Evolutionary conservation across 2,329 filamentous ascomycete genomes (phyloP).

Genomic region (Elsinoe perseae): DNA sequence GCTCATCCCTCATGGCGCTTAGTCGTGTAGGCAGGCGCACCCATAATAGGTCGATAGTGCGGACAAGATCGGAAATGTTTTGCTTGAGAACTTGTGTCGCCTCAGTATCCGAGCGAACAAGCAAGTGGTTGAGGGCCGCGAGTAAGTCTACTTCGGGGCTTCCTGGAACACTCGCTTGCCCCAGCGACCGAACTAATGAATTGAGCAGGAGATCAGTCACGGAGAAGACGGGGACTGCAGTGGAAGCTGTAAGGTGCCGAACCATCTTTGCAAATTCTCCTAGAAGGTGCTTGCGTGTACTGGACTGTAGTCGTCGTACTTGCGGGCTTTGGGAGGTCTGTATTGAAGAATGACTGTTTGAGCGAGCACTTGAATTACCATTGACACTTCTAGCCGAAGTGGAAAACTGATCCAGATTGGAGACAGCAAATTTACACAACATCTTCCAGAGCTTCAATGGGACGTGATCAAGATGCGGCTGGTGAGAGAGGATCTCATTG

Average conservation of each 20-base stretch:
- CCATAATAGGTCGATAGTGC: constrained; percentile 71
- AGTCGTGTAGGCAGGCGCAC: constrained; percentile 49
- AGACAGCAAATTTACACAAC: constrained; percentile 59
- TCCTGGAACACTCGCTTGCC: constrained; percentile 42
- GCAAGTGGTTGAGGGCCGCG: constrained; percentile 62
- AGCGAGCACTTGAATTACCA: constrained; percentile 13
- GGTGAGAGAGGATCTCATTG: constrained; percentile 59
- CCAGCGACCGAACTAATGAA: constrained; percentile 53
- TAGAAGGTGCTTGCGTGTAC: constrained; percentile 20
- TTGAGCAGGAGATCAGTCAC: constrained; percentile 50
- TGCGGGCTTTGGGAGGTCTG: constrained; percentile 21
- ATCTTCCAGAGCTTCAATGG: constrained; percentile 59
- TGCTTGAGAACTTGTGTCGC: constrained; percentile 55
- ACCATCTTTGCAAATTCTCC: constrained; percentile 28
- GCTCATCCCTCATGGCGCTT: constrained; percentile 60
- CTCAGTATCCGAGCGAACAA: constrained; percentile 60
- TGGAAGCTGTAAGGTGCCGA: constrained; percentile 24
- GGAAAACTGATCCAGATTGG: constrained; percentile 47
- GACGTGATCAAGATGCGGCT: constrained; percentile 73
- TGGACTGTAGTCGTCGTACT: constrained; percentile 15
- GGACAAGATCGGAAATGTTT: constrained; percentile 55
- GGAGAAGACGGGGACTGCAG: constrained; percentile 33
- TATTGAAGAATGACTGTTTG: constrained; percentile 13
- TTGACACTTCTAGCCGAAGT: background rate
- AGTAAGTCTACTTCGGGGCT: constrained; percentile 66